Evolutionary conservation across 179 eudicot genomes (phyloP), one percentile per base, ranked within the genome.

Genomic region (Drosera spatulata): DNA sequence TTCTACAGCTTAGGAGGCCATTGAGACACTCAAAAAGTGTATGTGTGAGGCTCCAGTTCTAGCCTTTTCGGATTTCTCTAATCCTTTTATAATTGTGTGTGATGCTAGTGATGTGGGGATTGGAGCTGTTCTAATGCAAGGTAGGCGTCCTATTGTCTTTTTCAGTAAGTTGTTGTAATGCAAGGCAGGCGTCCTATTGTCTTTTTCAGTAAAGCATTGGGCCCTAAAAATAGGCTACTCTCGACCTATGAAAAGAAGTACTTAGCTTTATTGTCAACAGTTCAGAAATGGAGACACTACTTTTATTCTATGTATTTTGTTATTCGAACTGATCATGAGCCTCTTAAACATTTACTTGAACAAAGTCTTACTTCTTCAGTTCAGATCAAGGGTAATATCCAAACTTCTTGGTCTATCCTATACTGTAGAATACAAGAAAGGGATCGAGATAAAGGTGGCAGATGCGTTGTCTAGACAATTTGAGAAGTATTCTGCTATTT

Each of bases 81-180:
- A 63, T 11, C 2, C 15, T 0, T 58, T 63, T 45, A n/a, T 64
- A 1, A 2, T 63, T 2, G 60, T 58, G 55, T 37, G 39, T 3
- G 50, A 63, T 53, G 73, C 64, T 51, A 52, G 11, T 13, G 42
- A 2, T 4, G 2, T 0, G 5, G 65, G 61, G 0, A 10, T 69
- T 3, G 47, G 69, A 5, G 73, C 50, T n/a, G 50, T 64, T 0
- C n/a, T 69, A 2, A 63, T 63, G 60, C 69, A 69, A 53, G 50
- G 59, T 2, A 50, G 51, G 5, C 9, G 10, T 0, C 60, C 68
- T 2, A 0, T 64, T 7, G 64, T 64, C 9, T 64, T 8, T 53
- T 3, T 57, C 3, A 64, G 55, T n/a, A n/a, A 5, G 73, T 43
- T 38, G 50, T 64, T 0, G n/a, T 69, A 2, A 63, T 63, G 60